Evolutionary conservation across 441 rosid genomes (phyloP).

Genomic region (Gossypium lobatum): DNA sequence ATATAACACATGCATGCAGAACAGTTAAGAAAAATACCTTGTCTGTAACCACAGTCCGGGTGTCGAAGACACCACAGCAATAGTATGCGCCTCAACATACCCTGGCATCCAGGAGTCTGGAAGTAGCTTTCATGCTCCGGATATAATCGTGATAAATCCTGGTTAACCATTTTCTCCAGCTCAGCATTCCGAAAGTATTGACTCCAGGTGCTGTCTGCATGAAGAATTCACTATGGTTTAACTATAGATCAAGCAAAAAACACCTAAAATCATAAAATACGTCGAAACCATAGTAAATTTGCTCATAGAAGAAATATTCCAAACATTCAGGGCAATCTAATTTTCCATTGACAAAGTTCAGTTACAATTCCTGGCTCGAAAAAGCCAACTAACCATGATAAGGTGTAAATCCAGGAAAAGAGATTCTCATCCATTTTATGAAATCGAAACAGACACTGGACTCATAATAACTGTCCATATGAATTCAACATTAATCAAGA

Average conservation of each 20-base stretch:
- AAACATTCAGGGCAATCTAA: neutral
- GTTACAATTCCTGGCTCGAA: neutral
- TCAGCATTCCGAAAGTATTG: conserved; percentile 92
- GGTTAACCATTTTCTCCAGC: conserved; percentile 85
- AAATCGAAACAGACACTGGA: neutral
- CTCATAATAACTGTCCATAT: neutral
- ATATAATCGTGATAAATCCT: conserved; percentile 87
- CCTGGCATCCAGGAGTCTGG: conserved; percentile 89
- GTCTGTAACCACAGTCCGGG: conserved; percentile 86
- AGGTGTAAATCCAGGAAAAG: neutral
- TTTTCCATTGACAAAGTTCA: neutral
- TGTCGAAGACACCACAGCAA: conserved; percentile 88
- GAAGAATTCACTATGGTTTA: neutral
- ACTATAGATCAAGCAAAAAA: neutral
- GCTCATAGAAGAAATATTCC: neutral
- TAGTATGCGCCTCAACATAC: conserved; percentile 80
- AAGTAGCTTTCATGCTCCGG: conserved; percentile 92
- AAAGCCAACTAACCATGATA: neutral
- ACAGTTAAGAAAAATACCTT: conserved; percentile 43
- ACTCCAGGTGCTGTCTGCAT: conserved; percentile 92
- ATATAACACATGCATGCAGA: neutral
- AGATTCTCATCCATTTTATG: neutral
- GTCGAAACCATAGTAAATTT: neutral
- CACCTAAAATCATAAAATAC: neutral
- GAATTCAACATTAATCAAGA: neutral